These are phyloP conservation scores for Talaromyces sp. DNA, from an alignment of 2,329 filamentous ascomycete species.

Conservation along the genomic window DNA sequence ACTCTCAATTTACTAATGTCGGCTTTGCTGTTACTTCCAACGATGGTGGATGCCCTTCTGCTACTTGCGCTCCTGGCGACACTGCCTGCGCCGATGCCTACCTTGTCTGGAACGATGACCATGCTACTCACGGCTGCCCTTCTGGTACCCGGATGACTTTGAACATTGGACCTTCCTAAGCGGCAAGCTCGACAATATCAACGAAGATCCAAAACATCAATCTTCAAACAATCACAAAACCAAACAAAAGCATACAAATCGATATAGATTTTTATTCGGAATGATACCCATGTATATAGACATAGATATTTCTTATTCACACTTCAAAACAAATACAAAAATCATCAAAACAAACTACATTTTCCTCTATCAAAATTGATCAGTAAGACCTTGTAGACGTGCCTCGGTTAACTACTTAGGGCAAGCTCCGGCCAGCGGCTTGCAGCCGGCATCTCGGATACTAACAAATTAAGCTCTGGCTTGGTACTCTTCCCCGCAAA, in stretches of 20 bases:
- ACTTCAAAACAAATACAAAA: neutral
- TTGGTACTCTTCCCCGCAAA: neutral
- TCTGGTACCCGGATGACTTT: constrained; percentile 34
- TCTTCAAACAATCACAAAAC: neutral
- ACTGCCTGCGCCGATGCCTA: constrained; percentile 38
- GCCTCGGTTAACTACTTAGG: constrained; percentile 1
- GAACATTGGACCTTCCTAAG: constrained; percentile 29
- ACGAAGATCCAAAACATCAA: neutral
- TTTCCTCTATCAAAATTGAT: neutral
- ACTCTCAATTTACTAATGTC: constrained; percentile 32
- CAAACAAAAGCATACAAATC: neutral
- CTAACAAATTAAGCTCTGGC: neutral
- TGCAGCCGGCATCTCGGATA: neutral
- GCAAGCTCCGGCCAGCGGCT: neutral
- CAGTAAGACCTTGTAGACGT: neutral
- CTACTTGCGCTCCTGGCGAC: constrained; percentile 37
- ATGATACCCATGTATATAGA: constrained; percentile 6
- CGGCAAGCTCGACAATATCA: neutral
- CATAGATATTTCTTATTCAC: neutral
- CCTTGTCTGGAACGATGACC: constrained; percentile 40
- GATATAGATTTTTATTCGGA: neutral
- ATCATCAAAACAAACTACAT: neutral
- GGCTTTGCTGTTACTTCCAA: constrained; percentile 37
- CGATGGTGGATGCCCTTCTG: constrained; percentile 31
- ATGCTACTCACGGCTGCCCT: constrained; percentile 43